Conservation (phyloP, 1,284 basidiomycete species). For the Malassezia obtusa region DNA sequence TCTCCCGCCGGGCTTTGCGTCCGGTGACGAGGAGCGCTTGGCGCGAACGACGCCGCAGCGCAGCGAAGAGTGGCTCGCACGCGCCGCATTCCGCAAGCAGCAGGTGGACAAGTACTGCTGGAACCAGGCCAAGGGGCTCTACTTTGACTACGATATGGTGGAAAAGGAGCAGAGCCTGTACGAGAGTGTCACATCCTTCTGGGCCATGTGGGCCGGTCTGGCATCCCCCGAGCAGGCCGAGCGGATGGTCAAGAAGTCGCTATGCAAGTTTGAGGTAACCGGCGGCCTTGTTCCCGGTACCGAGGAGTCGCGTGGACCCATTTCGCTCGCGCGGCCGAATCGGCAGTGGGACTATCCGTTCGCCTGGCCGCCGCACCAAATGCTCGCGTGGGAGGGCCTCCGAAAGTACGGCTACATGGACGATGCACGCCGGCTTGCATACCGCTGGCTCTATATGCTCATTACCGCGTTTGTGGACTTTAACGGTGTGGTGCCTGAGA, state of each 20-base stretch:
- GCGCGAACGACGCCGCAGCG: slow-evolving; percentile 53
- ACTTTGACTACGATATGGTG: slow-evolving; percentile 92
- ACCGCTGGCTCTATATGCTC: slow-evolving; percentile 89
- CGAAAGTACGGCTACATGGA: slow-evolving; percentile 91
- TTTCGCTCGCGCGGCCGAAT: slow-evolving; percentile 91
- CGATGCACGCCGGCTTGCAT: slow-evolving; percentile 83
- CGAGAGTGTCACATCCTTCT: slow-evolving; percentile 88
- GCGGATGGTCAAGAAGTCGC: slow-evolving; percentile 69
- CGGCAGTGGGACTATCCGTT: slow-evolving; percentile 72
- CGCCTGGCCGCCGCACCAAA: slow-evolving; percentile 64
- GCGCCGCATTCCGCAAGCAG: slow-evolving; percentile 49
- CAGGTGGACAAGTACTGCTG: slow-evolving; percentile 88
- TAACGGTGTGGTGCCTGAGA: slow-evolving; percentile 93
- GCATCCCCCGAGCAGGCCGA: slow-evolving; percentile 87
- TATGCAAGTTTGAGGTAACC: slow-evolving; percentile 89
- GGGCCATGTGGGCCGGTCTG: slow-evolving; percentile 94
- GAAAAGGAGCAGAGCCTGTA: slow-evolving; percentile 82
- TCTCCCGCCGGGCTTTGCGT: slow-evolving; percentile 3
- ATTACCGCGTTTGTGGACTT: slow-evolving; percentile 58
- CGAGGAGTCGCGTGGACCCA: slow-evolving; percentile 87
- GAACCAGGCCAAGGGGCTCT: slow-evolving; percentile 89
- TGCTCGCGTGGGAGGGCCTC: slow-evolving; percentile 87
- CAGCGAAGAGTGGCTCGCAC: slow-evolving; percentile 41
- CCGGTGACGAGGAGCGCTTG: slow-evolving; percentile 18
- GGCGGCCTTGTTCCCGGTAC: slow-evolving; percentile 95